Base-by-base conservation (phyloP, 805 yeast species). In the Starmerella asiatica region DNA sequence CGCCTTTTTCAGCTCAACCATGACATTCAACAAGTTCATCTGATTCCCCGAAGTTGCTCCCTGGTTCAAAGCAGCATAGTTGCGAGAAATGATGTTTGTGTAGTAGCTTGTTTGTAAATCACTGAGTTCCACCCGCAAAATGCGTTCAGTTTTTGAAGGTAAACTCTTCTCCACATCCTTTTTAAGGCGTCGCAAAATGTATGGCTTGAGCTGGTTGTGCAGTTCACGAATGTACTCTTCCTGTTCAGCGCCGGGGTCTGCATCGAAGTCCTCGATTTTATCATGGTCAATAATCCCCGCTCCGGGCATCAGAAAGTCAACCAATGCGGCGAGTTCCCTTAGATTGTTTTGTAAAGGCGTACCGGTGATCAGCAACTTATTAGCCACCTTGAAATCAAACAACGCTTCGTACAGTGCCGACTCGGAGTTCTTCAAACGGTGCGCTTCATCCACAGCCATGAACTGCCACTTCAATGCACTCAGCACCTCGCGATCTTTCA, bases 361-460 rank as follows among this genome's bases (percentile, higher is more conserved):
- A 64, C 99, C 99, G 3, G 99, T 91, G 52, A 91, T 91, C 48
- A 91, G 68, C 45, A 91, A 63, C 50, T 96, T 68, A 60, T 91
- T 91, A 2, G 76, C 70, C 9, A 79, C 91, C 52, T 76, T 80
- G 64, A 91, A 84, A 48, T 78, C 80, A 52, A 68, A 71, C 43
- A 91, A 67, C 3, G 94, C 78, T 56, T 88, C 97, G 58, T 91
- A 91, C 30, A 91, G 64, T 0, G 97, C 86, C 21, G 91, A 76
- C 57, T 86, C 96, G 0, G 94, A 82, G 56, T 91, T 91, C 53
- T 91, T 91, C 56, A 91, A 68, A 56, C 98, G 71, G 63, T 91
- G 99, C 4, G 98, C 99, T 63, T 91, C 99, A 60, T 91, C 99
- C 20, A 91, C 97, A 2, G 98, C 98, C 50, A 93, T 62, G 56